These are phyloP conservation scores for Jatropha curcas DNA, from an alignment of 345 rosid genomes.

Conservation along the genomic window DNA sequence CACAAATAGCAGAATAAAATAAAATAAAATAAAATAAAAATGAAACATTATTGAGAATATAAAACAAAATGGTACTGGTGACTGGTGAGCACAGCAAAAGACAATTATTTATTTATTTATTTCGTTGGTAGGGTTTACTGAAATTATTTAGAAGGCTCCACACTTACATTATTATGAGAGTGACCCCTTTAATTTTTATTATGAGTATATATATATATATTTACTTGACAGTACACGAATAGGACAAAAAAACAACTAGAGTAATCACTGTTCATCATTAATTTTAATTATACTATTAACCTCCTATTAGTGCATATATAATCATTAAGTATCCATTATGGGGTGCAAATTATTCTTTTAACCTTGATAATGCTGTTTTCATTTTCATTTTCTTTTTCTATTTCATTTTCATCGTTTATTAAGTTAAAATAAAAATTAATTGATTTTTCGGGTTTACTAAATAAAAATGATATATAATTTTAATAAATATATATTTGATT, in stretches of 20 bases:
- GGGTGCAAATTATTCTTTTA: neutral
- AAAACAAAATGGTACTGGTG: neutral
- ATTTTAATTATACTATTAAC: neutral
- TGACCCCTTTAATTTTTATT: neutral
- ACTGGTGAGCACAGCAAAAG: neutral
- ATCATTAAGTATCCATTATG: constrained; percentile 1
- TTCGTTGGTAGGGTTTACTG: neutral
- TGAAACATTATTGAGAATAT: neutral
- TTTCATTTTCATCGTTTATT: neutral
- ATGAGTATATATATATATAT: neutral
- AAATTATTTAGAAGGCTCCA: constrained; percentile 11
- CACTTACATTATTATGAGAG: neutral
- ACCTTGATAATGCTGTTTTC: neutral
- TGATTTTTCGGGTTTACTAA: neutral
- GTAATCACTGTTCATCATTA: neutral
- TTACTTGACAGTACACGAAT: neutral
- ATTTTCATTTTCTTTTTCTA: no score
- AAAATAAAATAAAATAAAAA: neutral
- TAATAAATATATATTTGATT: neutral
- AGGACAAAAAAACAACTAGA: constrained; percentile 9
- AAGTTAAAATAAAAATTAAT: neutral
- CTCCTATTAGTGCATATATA: neutral
- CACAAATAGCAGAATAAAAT: no score
- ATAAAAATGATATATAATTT: neutral
- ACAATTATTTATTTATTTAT: neutral